Conservation (phyloP, 31 red algal species). For the Endocladia muricata region DNA sequence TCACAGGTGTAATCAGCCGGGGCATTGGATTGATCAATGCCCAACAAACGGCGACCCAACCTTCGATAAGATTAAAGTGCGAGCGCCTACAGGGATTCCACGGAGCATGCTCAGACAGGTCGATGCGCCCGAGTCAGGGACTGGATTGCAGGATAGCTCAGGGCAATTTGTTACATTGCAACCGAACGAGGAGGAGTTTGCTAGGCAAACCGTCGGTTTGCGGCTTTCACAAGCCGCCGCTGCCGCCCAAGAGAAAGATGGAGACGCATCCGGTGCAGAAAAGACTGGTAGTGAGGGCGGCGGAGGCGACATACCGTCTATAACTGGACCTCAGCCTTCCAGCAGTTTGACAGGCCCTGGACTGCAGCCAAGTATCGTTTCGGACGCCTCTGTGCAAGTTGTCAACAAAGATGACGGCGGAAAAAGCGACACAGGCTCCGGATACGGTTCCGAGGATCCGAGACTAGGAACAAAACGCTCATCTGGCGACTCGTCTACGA, state of each 20-base stretch:
- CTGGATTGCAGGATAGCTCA: conserved; percentile 85
- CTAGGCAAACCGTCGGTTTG: conserved; percentile 83
- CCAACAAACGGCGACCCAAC: conserved; percentile 93
- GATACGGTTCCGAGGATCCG: not conserved
- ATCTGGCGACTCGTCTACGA: not conserved
- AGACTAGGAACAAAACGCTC: not conserved
- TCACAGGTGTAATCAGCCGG: conserved; percentile 92
- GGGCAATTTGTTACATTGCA: conserved; percentile 99
- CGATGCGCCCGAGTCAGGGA: conserved; percentile 89
- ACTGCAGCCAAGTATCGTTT: not conserved
- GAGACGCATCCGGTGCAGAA: not conserved
- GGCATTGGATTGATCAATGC: conserved; percentile 99
- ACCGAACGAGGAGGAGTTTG: conserved; percentile 99
- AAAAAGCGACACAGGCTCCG: not conserved
- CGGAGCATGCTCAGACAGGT: conserved; percentile 92
- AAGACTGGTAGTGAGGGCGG: not conserved
- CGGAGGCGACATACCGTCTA: not conserved
- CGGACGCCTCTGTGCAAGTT: not conserved
- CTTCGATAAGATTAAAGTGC: conserved; percentile 91
- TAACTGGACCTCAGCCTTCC: no score
- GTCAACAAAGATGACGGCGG: not conserved
- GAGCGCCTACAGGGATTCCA: conserved; percentile 98
- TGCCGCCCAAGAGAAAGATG: conserved; percentile 14
- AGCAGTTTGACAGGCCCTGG: not conserved
- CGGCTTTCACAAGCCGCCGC: conserved; percentile 73